Evolutionary conservation across 2,329 filamentous ascomycete genomes (phyloP).

Genomic region (Apiospora kogelbergensis): DNA sequence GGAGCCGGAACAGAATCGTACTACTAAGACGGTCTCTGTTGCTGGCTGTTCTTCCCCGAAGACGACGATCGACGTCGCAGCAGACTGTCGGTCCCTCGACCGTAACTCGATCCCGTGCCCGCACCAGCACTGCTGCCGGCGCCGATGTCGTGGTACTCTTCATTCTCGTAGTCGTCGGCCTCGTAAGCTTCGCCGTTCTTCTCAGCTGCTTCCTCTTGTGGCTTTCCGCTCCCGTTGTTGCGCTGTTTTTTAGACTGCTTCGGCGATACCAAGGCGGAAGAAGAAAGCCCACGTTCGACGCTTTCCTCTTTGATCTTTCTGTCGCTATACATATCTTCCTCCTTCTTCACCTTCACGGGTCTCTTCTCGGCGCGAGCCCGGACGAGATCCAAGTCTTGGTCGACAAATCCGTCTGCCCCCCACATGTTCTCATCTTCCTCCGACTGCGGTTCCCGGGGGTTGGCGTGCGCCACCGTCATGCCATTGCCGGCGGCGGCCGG

Average conservation of each 20-base stretch:
- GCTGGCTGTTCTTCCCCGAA: background rate
- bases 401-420: background rate
- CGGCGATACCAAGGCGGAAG: background rate
- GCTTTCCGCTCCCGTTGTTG: constrained; percentile 5
- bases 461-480: background rate
- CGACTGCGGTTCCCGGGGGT: background rate
- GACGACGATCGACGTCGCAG: background rate
- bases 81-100: background rate
- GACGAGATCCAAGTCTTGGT: background rate
- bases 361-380: background rate
- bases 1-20: background rate
- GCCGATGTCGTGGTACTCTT: background rate
- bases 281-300: constrained; percentile 1
- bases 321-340: too few relatives aligned
- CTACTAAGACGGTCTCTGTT: background rate
- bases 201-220: background rate
- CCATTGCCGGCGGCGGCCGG: background rate
- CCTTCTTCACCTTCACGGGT: background rate
- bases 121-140: background rate
- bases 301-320: constrained; percentile 10
- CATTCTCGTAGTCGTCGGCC: background rate
- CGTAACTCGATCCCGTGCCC: background rate
- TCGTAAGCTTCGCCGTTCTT: background rate
- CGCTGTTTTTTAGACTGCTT: constrained; percentile 4
- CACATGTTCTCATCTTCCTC: background rate